phyloP scores from a whole-genome alignment of 768 basidiomycete species.

The Lentinula lateritia region DNA sequence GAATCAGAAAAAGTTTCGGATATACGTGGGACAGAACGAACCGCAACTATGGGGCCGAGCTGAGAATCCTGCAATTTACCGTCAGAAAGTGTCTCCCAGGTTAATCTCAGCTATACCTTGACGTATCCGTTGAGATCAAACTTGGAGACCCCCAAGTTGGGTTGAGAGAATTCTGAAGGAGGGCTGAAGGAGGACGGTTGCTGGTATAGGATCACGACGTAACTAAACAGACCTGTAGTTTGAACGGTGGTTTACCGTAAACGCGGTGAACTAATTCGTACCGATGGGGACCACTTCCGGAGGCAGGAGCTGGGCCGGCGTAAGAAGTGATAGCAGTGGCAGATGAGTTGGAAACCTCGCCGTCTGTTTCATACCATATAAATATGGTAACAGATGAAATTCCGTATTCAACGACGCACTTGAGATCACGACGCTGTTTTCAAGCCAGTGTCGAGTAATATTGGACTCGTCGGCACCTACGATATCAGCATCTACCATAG shows the following conservation, averaged over 20 bases:
- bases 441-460: conserved; percentile 78
- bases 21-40: conserved; percentile 18
- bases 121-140: conserved; percentile 59
- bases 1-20: background rate
- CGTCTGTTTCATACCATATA: conserved; percentile 15
- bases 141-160: conserved; percentile 45
- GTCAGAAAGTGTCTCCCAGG: background rate
- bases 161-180: conserved; percentile 47
- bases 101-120: conserved; percentile 27
- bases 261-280: conserved; percentile 14
- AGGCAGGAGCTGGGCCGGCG: conserved; percentile 64
- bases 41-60: conserved; percentile 58
- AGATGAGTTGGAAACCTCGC: conserved; percentile 35
- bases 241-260: background rate
- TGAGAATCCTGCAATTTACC: conserved; percentile 35
- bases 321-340: conserved; percentile 56
- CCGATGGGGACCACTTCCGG: conserved; percentile 73
- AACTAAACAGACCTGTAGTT: conserved; percentile 33
- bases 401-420: conserved; percentile 24
- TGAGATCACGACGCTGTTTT: conserved; percentile 52
- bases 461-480: conserved; percentile 55
- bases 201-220: conserved; percentile 58
- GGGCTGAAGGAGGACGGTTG: conserved; percentile 62
- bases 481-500: conserved; percentile 71
- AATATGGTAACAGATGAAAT: background rate